Base-by-base conservation (phyloP, 176 grass and related monocot species). In the Chrysopogon serrulatus region DNA sequence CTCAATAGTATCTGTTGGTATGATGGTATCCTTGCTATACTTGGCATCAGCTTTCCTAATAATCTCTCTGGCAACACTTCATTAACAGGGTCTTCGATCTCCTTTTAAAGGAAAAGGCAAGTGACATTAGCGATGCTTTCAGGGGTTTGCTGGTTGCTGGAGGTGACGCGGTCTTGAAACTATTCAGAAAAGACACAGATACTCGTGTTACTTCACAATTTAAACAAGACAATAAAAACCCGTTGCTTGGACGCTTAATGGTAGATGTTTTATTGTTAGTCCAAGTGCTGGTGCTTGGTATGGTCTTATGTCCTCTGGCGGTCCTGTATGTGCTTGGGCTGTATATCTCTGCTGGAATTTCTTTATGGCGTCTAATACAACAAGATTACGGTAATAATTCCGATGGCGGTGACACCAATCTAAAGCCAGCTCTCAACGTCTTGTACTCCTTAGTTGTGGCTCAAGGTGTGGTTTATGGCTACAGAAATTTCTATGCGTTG, bases 141-240 rank as follows among this genome's bases (percentile, higher is more conserved):
- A 15, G 3, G 16, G 64, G 64, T 17, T 36, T 67, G 14, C 0
- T 67, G 7, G 0, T 0, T 67, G 63, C 32, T 21, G 2, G 8
- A 67, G 0, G 0, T 19, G 13, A 0, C 6, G 24, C 32, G 16
- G 15, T 66, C 31, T 0, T 21, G 6, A 53, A 0, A 23, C 19
- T 19, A 3, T 9, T 53, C 49, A 23, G 9, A 23, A 23, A 53
- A 9, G 19, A 53, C 7, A 23, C 5, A 53, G 15, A 23, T 15
- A 48, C 14, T 16, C 1, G 0, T 45, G 12, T 1, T 3, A 45
- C 2, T 4, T 45, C 33, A 34, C 4, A 15, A 14, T 15, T 45
- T 15, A 15, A 9, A 40, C 0, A 40, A 45, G 43, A 47, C 16
- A 14, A 47, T 14, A 47, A 2, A 51, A 17, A 19, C 18, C 47